phyloP scores from a whole-genome alignment of 495 filamentous ascomycete genomes.

The Tuber melanosporum region DNA sequence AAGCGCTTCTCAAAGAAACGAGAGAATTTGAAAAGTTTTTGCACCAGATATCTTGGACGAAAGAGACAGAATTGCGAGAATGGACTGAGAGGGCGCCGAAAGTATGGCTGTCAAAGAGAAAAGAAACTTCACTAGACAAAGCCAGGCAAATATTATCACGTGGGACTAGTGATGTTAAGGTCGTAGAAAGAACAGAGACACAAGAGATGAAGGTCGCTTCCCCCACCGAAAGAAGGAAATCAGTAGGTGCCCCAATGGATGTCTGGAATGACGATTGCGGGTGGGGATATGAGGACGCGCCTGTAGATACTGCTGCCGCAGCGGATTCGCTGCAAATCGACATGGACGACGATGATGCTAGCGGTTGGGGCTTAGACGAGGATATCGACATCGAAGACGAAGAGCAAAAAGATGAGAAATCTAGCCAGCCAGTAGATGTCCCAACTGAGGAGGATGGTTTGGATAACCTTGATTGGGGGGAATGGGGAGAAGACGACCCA shows the following conservation, averaged over 20 bases:
- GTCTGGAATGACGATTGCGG: conserved; percentile 44
- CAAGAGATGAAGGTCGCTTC: conserved; percentile 55
- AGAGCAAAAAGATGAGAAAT: conserved; percentile 26
- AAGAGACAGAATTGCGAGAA: conserved; percentile 61
- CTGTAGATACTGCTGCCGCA: conserved; percentile 10
- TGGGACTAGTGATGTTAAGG: conserved; percentile 56
- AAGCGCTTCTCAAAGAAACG: conserved; percentile 56
- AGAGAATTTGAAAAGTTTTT: conserved; percentile 58
- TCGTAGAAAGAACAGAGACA: conserved; percentile 78
- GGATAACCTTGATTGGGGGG: conserved; percentile 41
- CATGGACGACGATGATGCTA: conserved; percentile 51
- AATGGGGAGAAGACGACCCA: conserved; percentile 37
- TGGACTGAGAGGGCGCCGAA: conserved; percentile 75
- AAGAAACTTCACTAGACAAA: conserved; percentile 65
- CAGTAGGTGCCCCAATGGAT: conserved; percentile 49
- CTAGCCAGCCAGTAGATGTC: conserved; percentile 11
- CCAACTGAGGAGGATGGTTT: conserved; percentile 22
- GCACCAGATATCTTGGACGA: conserved; percentile 58
- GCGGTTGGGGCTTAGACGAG: conserved; percentile 56
- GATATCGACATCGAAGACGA: conserved; percentile 42
- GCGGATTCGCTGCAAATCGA: conserved; percentile 25
- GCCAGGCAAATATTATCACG: conserved; percentile 61
- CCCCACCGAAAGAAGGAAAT: conserved; percentile 55
- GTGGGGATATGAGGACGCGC: conserved; percentile 42
- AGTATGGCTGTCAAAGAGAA: conserved; percentile 79